Conservation (phyloP, 805 yeast species). For the Monosporozyma siamensis region DNA sequence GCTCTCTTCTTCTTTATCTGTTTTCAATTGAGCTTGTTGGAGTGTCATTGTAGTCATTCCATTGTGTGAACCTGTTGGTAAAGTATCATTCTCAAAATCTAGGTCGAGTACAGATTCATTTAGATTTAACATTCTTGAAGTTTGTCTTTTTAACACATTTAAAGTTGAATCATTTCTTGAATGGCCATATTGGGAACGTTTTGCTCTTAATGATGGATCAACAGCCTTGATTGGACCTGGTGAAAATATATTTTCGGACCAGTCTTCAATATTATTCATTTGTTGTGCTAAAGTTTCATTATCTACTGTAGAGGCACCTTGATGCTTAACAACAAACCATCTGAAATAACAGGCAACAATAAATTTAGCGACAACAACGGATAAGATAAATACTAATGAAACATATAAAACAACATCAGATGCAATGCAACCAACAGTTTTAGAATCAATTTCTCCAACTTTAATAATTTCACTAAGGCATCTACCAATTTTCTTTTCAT, state of each 20-base stretch:
- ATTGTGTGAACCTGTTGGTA: conserved; percentile 2
- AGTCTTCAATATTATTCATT: conserved; percentile 63
- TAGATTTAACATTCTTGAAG: conserved; percentile 23
- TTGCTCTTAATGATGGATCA: conserved; percentile 45
- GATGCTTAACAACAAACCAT: conserved; percentile 69
- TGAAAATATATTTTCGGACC: conserved; percentile 62
- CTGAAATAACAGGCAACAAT: conserved; percentile 80
- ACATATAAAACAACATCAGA: conserved; percentile 73
- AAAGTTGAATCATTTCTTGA: conserved; percentile 17
- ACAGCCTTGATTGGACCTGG: conserved; percentile 45
- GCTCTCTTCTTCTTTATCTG: not conserved
- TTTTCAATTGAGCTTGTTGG: conserved; percentile 37
- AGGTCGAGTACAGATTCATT: conserved; percentile 11
- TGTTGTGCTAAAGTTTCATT: conserved; percentile 53
- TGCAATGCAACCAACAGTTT: conserved; percentile 90
- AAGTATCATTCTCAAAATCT: not conserved
- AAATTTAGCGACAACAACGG: conserved; percentile 72
- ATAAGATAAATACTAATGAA: conserved; percentile 74
- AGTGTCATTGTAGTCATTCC: conserved; percentile 53
- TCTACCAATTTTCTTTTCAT: conserved; percentile 60
- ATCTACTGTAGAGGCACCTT: conserved; percentile 65
- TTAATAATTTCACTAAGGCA: conserved; percentile 80
- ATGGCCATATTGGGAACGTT: conserved; percentile 15
- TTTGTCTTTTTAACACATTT: conserved; percentile 32
- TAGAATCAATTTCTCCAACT: conserved; percentile 83